Evolutionary conservation across 352 stramenopile genomes (phyloP), one percentile per base, ranked within the genome.

Genomic region (Globisporangium canariense): DNA sequence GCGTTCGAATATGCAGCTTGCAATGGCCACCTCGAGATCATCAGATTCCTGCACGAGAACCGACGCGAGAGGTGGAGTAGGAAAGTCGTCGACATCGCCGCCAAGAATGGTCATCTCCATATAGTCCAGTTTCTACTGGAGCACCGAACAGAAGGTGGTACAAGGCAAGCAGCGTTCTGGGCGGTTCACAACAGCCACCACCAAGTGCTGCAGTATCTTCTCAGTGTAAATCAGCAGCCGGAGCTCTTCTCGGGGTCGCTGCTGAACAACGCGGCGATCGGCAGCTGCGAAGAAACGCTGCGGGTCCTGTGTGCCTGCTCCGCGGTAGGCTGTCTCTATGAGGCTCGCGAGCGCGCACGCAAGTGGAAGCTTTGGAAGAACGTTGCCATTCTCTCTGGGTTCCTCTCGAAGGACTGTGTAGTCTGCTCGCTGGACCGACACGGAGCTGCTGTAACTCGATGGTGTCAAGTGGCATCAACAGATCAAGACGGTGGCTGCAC

Each of bases 321-420:
- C 13, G 22, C 13, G 10, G n/a, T 40, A 34, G 55, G 55, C 20
- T 60, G 55, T 60, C 55, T 60, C 20, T 60, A 34, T 6, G 55
- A 49, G 1, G 55, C 55, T 9, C 55, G 55, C 18, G 55, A n/a
- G 13, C 20, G 38, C 22, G 55, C 36, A 45, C 38, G 55, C 36
- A 47, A 14, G 38, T 60, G 55, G 55, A 13, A 7, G 3, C 22
- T 14, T n/a, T 18, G 46, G 38, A 5, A 11, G 6, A 40, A 49
- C 6, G 38, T 16, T 11, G 38, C 8, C 9, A 18, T 60, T 16
- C 20, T 51, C 34, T 20, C 36, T 22, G 3, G 8, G 20, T 60
- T 50, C 22, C 22, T 60, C 11, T 50, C 38, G 22, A 13, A 11
- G 4, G 11, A 34, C 20, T 16, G 47, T 5, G 11, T 6, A 22